Base-by-base conservation (phyloP, 192 early-diverging fungal genomes). In the Chytriomyces sp. region DNA sequence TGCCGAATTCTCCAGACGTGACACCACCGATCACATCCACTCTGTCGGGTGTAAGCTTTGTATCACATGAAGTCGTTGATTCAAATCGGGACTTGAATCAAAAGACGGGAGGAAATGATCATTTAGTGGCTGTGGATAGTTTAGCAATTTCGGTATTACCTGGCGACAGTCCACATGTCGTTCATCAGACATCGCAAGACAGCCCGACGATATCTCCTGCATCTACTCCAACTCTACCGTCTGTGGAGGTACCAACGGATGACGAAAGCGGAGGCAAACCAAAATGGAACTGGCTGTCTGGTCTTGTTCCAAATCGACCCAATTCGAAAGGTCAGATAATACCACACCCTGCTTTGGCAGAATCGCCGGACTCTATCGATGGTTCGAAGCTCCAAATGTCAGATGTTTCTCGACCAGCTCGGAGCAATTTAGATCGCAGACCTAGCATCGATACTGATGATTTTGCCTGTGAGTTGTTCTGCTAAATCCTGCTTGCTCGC, bases 381-480 rank as follows among this genome's bases (percentile, higher is more conserved):
- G 53, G 53, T 35, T 35, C 35, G 35, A 35, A 35, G 35, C 35
- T 35, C 35, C 35, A 35, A 35, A 35, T 35, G 35, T 35, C 35
- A 35, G 53, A 57, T n/a, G 53, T 57, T 57, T 1, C 53, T 57
- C 16, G 53, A 57, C 53, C 53, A 20, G 20, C 53, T n/a, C 16
- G 20, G 53, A 13, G 20, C 3, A 57, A 20, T 57, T 57, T 57
- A 20, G 53, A 20, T 1, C 53, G 5, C 5, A 13, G 53, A 20
- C 20, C 63, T 45, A 67, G 46, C 44, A 43, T 50, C 3, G 44
- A 44, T 60, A 50, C 50, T n/a, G 69, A 71, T 3, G 69, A 60
- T 6, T 71, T 71, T 71, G 69, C 57, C 8, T 71, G 69, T 71
- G 35, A 71, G 69, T 71, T 13, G 10, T 16, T n/a, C n/a, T 26